Evolutionary conservation across 2,329 filamentous ascomycete genomes (phyloP), one percentile per base, ranked within the genome.

Genomic region (Fusarium sp.): DNA sequence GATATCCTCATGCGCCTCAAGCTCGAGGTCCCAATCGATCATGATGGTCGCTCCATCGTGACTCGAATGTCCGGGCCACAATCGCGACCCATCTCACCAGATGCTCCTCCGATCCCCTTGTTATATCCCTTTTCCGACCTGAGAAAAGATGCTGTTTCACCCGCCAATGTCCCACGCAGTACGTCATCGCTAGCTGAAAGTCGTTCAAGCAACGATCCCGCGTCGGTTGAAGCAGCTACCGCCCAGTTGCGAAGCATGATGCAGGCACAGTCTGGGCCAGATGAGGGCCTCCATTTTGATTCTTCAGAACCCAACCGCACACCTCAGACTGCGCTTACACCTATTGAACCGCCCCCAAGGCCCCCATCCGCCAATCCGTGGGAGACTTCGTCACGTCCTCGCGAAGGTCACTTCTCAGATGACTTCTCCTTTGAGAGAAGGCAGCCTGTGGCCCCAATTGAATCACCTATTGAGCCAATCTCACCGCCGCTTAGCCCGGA

Each of bases 1-100:
- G 83, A 87, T 51, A 82, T 86, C 33, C 76, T 89, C 17, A 84
- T 84, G 76, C 81, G 84, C 49, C 84, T 88, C 82, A 88, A 84
- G 72, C 80, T 88, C 14, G 81, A 83, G 45, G 73, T 74, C n/a
- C 73, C 71, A 6, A 26, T 59, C 7, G 73, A 73, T 44, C 72
- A 77, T 61, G 69, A 72, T 34, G 52, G 64, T 21, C 74, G 75
- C 21, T 74, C 72, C 42, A 73, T 76, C 62, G 67, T 76, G 66
- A 75, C 73, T 42, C 68, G 73, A 43, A 69, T 73, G 43, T 73
- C 73, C 7, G 69, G 57, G 6, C 49, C 70, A 19, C 67, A 67
- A 43, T 79, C 78, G 17, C 75, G 76, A 31, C 76, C 75, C n/a
- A 70, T 66, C 14, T 72, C 73, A 1, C 73, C 75, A 22, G 69